Evolutionary conservation across 1,139 yeast genomes (phyloP), one percentile per base, ranked within the genome.

Genomic region (Suhomyces bolitotheri): DNA sequence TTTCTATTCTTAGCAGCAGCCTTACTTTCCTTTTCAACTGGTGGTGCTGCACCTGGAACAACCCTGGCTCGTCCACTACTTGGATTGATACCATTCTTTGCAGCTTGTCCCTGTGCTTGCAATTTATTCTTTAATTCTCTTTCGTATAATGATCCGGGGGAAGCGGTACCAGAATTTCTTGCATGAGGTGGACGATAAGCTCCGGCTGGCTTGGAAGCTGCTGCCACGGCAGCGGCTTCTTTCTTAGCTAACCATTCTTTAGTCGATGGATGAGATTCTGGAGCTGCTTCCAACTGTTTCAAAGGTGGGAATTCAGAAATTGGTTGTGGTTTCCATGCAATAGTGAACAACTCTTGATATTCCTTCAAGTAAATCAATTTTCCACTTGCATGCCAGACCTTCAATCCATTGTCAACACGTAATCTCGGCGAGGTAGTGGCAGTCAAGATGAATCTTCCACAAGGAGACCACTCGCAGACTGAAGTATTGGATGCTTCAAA

Each of bases 151-250:
- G 84, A 65, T 43, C 58, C 50, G 27, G 72, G 54, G 23, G 59
- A 60, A 5, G 75, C 71, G 12, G 14, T 20, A 25, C 57, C 43
- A 31, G 59, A 63, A 11, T 52, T 53, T 64, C 96, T 77, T 7
- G 96, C 96, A 60, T 89, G 96, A 7, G 97, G 97, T 21, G 97
- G 97, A 60, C 95, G 79, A 62, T 90, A 90, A 20, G 97, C 97
- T 39, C 96, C 96, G 22, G 78, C 74, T 28, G 86, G 82, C 53
- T 80, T 81, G 37, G 62, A 56, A 5, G 65, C 62, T 8, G 74
- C 66, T 21, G 67, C 66, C 31, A 60, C 61, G 17, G 62, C 62
- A 16, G 58, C 56, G 17, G 57, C 56, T 37, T 55, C 63, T 43
- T 72, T 73, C 45, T 74, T 68, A 23, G 71, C 69, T 53, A 75